Evolutionary conservation across 768 basidiomycete species (phyloP), one percentile per base, ranked within the genome.

Genomic region (Agaricus sinodeliciosus): DNA sequence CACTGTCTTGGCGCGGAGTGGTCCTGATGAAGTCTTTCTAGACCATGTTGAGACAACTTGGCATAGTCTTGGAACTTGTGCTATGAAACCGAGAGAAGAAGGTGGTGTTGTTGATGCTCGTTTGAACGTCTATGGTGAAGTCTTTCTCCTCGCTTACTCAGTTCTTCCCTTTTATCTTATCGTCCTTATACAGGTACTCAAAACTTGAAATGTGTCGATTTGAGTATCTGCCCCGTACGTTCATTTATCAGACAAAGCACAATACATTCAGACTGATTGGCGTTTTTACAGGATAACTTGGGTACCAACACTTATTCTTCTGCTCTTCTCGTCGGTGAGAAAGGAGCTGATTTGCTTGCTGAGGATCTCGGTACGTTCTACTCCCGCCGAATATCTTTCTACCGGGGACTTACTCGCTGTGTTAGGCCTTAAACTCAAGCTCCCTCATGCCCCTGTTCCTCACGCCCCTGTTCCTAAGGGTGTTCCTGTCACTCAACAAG

Each of bases 31-130:
- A 13, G 1, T 39, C 6, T 57, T 76, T 51, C 65, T 74, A 58
- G 79, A 84, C 64, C 82, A 85, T 63, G 84, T 87, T 59, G 85
- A 85, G 72, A 85, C 85, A 9, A 86, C 84, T 51, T 86, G 85
- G 85, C 85, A 87, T 72, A 82, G 79, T 63, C 72, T 85, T 47
- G 82, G 80, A 63, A 75, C 74, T 58, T 75, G 76, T 65, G 72
- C 82, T 44, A 85, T 86, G 83, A 85, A 84, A 65, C 81, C 83
- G 31, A 69, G 80, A 41, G 73, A 77, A 58, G 69, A 86, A 66
- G 82, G 81, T 40, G 83, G 83, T 62, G 82, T 85, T 45, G 79
- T 85, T 60, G 82, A 85, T 59, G 71, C 64, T 22, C 79, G 81
- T 54, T 72, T 85, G 59, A 84, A 73, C 60, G 81, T 85, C 59